A percentile compares a stretch with the other conserved stretches of the same genome.
Evolutionary conservation across 1,284 basidiomycete species (phyloP).

Genomic region (Chalciporus sp.): DNA sequence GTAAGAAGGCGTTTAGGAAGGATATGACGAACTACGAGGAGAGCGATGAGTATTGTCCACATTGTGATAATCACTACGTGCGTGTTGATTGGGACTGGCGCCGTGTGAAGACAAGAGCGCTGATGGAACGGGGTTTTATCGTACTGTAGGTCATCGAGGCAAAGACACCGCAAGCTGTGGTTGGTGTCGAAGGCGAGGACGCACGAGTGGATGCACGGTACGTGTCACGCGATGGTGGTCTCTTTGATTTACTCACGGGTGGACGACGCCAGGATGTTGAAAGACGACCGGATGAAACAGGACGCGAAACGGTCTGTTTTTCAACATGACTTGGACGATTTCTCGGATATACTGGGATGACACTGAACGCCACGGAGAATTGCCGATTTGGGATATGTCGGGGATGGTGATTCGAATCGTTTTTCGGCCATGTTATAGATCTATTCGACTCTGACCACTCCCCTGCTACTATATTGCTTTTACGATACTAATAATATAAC

Average conservation of each 20-base stretch:
- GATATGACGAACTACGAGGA: slow-evolving; percentile 92
- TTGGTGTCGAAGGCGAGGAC: slow-evolving; percentile 91
- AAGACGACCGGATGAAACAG: slow-evolving; percentile 65
- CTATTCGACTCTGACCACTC: no score
- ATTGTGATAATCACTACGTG: slow-evolving; percentile 98
- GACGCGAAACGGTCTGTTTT: slow-evolving; percentile 55
- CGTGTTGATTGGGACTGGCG: slow-evolving; percentile 34
- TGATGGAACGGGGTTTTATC: background rate
- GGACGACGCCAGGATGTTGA: slow-evolving; percentile 58
- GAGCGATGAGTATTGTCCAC: slow-evolving; percentile 96
- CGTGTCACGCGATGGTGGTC: background rate
- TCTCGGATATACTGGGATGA: slow-evolving; percentile 16
- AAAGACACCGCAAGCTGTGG: slow-evolving; percentile 84
- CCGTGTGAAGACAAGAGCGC: background rate
- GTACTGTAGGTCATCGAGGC: slow-evolving; percentile 82
- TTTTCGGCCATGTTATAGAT: background rate
- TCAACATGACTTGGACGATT: slow-evolving; percentile 38
- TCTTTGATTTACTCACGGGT: background rate
- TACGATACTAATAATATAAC: no score
- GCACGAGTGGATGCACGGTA: slow-evolving; percentile 84
- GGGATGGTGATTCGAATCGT: background rate
- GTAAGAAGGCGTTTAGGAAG: slow-evolving; percentile 96
- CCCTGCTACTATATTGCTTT: no score
- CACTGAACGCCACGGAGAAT: background rate
- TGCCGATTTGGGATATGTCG: slow-evolving; percentile 23